Evolutionary conservation across 2,329 filamentous ascomycete genomes (phyloP), one percentile per base, ranked within the genome.

Genomic region (Lachnellula subtilissima): DNA sequence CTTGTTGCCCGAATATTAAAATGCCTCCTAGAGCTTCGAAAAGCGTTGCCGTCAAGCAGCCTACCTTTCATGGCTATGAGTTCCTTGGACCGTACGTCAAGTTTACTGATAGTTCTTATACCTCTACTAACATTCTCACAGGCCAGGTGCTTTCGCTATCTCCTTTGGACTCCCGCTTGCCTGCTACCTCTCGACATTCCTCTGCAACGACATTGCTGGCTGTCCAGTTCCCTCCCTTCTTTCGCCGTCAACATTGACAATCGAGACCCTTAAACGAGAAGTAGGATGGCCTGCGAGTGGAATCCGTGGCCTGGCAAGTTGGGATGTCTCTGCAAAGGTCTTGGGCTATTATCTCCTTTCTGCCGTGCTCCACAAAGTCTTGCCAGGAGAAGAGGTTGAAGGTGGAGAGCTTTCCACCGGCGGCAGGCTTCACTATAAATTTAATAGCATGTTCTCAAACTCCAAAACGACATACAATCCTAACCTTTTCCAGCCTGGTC

Each of bases 121-220:
- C 37, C 25, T 42, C 42, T 32, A 32, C 60, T 64, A 32, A 61
- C 35, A 7, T 5, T n/a, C 11, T 46, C 50, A 12, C 62, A 95
- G 91, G 53, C 77, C 86, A 43, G 92, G 91, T 54, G 90, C 89
- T 37, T 82, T 87, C 58, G 81, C 75, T 59, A 89, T 97, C 67
- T 88, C 88, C 7, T 87, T 95, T 66, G 86, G 86, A 55, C 83
- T 97, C 0, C 93, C 93, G 0, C 58, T 91, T 43, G 79, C 92
- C 61, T 82, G 91, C 65, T 96, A 94, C 74, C 70, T 85, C 65
- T 87, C 93, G 69, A 81, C 86, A 48, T 96, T 97, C 69, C 78
- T 87, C 66, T 97, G 93, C 80, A 97, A 97, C 75, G 92, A 97
- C 71, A 78, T 95, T 61, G 87, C 90, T 8, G 93, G 94, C 56